These are phyloP conservation scores for Telopea speciosissima DNA, from an alignment of 177 flowering plant genomes.

Conservation along the genomic window DNA sequence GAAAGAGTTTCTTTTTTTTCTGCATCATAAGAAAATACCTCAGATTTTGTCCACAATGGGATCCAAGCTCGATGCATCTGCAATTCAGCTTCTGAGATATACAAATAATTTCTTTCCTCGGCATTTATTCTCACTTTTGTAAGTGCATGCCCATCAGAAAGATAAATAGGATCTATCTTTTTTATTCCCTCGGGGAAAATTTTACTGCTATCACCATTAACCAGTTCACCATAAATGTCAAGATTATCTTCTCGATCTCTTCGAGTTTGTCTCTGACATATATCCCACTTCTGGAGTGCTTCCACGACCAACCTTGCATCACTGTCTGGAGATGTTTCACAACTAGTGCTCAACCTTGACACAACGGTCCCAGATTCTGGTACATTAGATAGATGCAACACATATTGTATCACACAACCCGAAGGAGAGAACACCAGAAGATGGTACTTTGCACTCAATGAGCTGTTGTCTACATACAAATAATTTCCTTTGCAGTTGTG, in stretches of 20 bases:
- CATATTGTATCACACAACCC: slow-evolving; percentile 72
- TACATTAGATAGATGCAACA: slow-evolving; percentile 34
- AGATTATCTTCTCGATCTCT: slow-evolving; percentile 59
- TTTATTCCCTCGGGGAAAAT: slow-evolving; percentile 39
- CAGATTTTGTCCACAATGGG: slow-evolving; percentile 69
- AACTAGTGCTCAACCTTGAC: slow-evolving; percentile 26
- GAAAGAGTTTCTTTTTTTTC: not conserved
- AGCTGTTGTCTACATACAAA: slow-evolving; percentile 17
- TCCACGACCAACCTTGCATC: slow-evolving; percentile 62
- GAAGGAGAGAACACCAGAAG: slow-evolving; percentile 79
- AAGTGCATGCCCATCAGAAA: slow-evolving; percentile 17
- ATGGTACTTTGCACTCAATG: slow-evolving; percentile 40
- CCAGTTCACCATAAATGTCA: slow-evolving; percentile 76
- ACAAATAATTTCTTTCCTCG: slow-evolving; percentile 60
- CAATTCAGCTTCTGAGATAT: slow-evolving; percentile 79
- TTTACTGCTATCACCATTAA: slow-evolving; percentile 38
- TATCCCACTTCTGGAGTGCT: slow-evolving; percentile 82
- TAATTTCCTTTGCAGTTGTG: slow-evolving; percentile 44
- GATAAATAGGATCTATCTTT: slow-evolving; percentile 17
- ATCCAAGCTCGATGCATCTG: slow-evolving; percentile 55
- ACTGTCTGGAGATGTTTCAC: slow-evolving; percentile 40
- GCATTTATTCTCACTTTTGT: slow-evolving; percentile 26
- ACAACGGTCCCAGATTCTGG: slow-evolving; percentile 25
- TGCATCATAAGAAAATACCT: slow-evolving; percentile 36
- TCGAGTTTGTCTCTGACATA: slow-evolving; percentile 56